These are phyloP conservation scores for Penicillium robsamsonii DNA, from an alignment of 495 filamentous ascomycete genomes.

Conservation along the genomic window DNA sequence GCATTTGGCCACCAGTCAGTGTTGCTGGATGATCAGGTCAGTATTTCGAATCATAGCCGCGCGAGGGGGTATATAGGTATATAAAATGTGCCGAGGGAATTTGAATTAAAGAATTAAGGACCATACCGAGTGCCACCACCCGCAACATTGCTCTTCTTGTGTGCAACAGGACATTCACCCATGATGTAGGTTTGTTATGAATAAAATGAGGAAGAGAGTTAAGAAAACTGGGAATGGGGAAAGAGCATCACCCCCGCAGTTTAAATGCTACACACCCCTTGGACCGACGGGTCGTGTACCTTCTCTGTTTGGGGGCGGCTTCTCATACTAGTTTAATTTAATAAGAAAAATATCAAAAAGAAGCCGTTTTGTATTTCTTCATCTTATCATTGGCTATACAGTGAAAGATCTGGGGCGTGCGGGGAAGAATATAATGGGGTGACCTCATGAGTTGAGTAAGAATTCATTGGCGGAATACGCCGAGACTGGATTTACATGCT, in stretches of 20 bases:
- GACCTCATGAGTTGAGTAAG: neutral
- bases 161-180: constrained; percentile 51
- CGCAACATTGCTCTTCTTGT: constrained; percentile 49
- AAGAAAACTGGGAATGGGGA: neutral
- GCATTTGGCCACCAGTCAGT: constrained; percentile 68
- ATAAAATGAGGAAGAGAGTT: neutral
- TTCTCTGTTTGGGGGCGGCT: neutral
- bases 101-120: neutral
- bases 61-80: neutral
- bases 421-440: constrained; percentile 1
- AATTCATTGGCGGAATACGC: constrained; percentile 8
- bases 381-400: neutral
- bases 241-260: constrained; percentile 6
- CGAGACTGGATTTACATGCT: constrained; percentile 2
- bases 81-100: neutral
- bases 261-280: constrained; percentile 5
- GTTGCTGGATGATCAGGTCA: constrained; percentile 35
- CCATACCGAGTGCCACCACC: constrained; percentile 54
- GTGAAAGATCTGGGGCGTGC: constrained; percentile 4
- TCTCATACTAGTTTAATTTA: neutral
- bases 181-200: constrained; percentile 15
- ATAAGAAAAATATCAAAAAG: neutral
- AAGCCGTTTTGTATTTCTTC: neutral
- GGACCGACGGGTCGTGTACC: constrained; percentile 1
- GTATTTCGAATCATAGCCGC: neutral